Percentiles rank a stretch among this genome's conserved stretches.
phyloP scores from a whole-genome alignment of 78 protist genomes.

The Bigelowiella natans region DNA sequence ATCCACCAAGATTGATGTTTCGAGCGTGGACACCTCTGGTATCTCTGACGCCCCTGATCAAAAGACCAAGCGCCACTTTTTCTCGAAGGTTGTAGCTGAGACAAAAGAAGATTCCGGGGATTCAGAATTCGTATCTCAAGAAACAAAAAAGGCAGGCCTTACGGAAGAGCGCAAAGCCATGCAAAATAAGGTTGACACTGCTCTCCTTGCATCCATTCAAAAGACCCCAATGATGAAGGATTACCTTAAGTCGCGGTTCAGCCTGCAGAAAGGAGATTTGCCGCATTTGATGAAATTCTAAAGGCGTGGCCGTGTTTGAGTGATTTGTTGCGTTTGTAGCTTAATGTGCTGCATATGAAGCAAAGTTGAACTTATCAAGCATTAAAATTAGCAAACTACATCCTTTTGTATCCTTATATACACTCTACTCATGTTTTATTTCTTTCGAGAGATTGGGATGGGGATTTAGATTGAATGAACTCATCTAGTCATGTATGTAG shows the following conservation, averaged over 20 bases:
- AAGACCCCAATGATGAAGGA: constrained; percentile 38
- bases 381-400: no score
- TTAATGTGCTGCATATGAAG: no score
- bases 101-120: background rate
- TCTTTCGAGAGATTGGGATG: no score
- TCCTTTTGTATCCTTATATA: no score
- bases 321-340: no score
- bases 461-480: no score
- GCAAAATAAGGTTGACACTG: constrained; percentile 56
- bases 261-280: constrained; percentile 34
- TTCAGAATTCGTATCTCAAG: background rate
- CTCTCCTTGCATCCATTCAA: constrained; percentile 62
- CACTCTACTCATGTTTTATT: no score
- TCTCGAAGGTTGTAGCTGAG: constrained; percentile 22
- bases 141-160: background rate
- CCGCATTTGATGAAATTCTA: constrained; percentile 55
- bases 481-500: no score
- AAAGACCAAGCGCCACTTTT: constrained; percentile 27
- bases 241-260: constrained; percentile 70
- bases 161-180: constrained; percentile 56
- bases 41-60: constrained; percentile 23
- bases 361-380: no score
- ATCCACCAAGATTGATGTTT: constrained; percentile 78
- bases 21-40: background rate
- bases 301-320: no score